phyloP scores from a whole-genome alignment of 305 asterid genomes.

The Fraxinus greggii region DNA sequence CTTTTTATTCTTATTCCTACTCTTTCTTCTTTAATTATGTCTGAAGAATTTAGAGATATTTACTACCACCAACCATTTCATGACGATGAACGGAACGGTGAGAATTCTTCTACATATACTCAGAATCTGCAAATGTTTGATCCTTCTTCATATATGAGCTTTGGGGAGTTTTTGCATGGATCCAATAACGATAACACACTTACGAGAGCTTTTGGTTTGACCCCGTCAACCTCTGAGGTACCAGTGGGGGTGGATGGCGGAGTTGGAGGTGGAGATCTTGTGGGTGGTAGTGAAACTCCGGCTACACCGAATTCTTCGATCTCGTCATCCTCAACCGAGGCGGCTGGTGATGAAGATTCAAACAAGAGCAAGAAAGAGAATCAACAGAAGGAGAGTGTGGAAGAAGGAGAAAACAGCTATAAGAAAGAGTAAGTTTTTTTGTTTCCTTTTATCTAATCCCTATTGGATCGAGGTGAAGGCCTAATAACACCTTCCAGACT shows the following conservation, averaged over 20 bases:
- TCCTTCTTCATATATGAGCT: conserved; percentile 26
- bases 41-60: conserved; percentile 35
- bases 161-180: conserved; percentile 31
- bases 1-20: conserved; percentile 4
- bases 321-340: conserved; percentile 43
- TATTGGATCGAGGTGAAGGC: background rate
- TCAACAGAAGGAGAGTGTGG: conserved; percentile 31
- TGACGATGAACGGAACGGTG: conserved; percentile 28
- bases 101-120: conserved; percentile 11
- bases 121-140: conserved; percentile 33
- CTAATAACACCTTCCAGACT: background rate
- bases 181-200: conserved; percentile 18
- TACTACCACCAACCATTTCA: conserved; percentile 31
- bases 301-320: conserved; percentile 69
- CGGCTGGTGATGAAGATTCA: conserved; percentile 38
- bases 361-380: conserved; percentile 44
- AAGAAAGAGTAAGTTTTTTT: conserved; percentile 45
- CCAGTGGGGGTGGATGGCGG: conserved; percentile 12
- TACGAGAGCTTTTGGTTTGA: conserved; percentile 27
- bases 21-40: conserved; percentile 24
- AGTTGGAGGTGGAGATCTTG: conserved; percentile 16
- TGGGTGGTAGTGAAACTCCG: conserved; percentile 43
- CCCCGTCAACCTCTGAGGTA: conserved; percentile 29
- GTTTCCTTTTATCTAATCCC: background rate
- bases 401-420: conserved; percentile 40